Base-by-base conservation (phyloP, 75 land plant species). In the Azolla pinnata region DNA sequence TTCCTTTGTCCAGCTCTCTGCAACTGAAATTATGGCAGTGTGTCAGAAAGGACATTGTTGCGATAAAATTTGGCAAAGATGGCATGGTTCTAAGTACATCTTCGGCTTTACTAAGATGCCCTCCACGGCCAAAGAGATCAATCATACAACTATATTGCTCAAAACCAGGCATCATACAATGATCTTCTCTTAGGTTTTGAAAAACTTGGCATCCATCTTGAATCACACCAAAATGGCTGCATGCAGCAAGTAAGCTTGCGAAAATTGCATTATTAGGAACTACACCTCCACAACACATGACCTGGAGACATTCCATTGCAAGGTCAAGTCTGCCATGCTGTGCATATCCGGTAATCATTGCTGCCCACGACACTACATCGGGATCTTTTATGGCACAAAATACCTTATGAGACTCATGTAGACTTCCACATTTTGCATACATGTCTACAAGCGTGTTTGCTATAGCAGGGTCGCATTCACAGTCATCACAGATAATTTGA, bases 221-320 rank as follows among this genome's bases (percentile, higher is more conserved):
- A n/a, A 81, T 50, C 0, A 79, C 56, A 7, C 89, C 89, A 12
- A 52, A 61, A 58, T 72, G 78, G 48, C 76, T 67, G 49, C 75
- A 71, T 1, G 76, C 56, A 31, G 57, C 46, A 4, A 67, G 67
- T 29, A 59, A 53, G 16, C 71, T 56, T 25, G 68, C n/a, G 33
- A 58, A 51, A 31, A 61, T 44, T 1, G 62, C 57, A 32, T 40
- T 45, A 25, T 54, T 58, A 29, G 71, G 67, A 4, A 18, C 38
- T 16, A 74, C 3, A 14, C 66, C 71, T 21, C 25, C 19, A 9
- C 2, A 21, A 55, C 0, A 17, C 47, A 67, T 64, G 46, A 18
- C 9, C 27, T 63, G 27, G 53, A 74, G 46, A 12, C 77, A 54
- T 23, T 38, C 40, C 24, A 82, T 14, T 29, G 54, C 54, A 12